Evolutionary conservation across 139 green algal species (phyloP).

Genomic region (Asterochloris sp.): DNA sequence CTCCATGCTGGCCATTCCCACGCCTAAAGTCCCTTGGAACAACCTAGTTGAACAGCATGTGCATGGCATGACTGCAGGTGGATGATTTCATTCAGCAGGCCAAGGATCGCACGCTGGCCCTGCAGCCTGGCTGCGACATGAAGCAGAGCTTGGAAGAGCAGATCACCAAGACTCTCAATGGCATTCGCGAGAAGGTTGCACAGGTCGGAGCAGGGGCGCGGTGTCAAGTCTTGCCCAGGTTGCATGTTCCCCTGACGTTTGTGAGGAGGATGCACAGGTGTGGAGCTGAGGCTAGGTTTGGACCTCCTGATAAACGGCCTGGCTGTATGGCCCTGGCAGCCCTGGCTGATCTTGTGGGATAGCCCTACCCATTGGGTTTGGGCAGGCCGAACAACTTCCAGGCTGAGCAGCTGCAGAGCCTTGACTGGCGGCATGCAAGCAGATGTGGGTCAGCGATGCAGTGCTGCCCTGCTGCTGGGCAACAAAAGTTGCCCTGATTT

Average conservation of each 20-base stretch:
- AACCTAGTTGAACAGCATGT: neutral
- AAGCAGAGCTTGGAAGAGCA: constrained; percentile 83
- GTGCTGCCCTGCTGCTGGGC: neutral
- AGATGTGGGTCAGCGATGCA: neutral
- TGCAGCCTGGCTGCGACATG: constrained; percentile 83
- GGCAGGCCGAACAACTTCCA: too few species aligned
- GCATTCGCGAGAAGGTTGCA: constrained; percentile 84
- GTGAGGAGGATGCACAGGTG: too few species aligned
- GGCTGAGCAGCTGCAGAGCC: too few species aligned
- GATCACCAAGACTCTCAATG: constrained; percentile 87
- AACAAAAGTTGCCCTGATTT: too few species aligned
- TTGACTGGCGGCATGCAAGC: neutral
- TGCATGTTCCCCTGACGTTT: too few species aligned
- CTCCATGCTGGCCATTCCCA: neutral
- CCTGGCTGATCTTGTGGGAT: too few species aligned
- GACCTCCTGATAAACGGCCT: too few species aligned
- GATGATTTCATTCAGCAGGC: constrained; percentile 64
- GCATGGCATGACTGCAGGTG: neutral
- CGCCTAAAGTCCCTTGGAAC: neutral
- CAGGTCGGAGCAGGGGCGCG: neutral
- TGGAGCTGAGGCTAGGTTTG: too few species aligned
- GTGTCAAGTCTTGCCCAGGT: too few species aligned
- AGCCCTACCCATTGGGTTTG: too few species aligned
- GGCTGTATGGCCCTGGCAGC: too few species aligned
- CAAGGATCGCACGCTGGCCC: constrained; percentile 65